Evolutionary conservation across 306 rosid species (phyloP), one percentile per base, ranked within the genome.

Genomic region (Dicorynia guianensis): DNA sequence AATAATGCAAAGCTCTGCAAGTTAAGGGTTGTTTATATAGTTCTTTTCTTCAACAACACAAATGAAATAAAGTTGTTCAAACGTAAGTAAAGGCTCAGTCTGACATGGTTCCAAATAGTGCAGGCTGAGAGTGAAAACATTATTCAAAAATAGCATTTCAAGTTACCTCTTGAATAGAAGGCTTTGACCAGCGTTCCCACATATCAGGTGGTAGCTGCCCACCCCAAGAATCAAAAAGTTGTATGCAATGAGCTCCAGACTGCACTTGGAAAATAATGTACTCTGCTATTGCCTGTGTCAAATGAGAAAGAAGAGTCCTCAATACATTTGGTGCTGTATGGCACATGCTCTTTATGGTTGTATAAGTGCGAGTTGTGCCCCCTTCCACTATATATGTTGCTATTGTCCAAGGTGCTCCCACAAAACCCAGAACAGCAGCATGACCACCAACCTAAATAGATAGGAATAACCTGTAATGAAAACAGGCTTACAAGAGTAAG

Each of bases 161-260:
- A 11, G 76, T 80, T 82, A 90, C 97, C 97, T 95, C 91, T 84
- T 87, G 80, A 78, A 95, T 92, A 63, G 87, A 95, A 49, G 99
- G 99, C 85, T 91, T 95, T 52, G 99, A 95, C 99, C 99, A 95
- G 63, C 75, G 68, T 46, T 95, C 99, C 99, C 99, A 95, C 97
- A 95, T 90, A 48, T 76, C 74, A 11, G 99, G 99, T 11, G 97
- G 88, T 76, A 92, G 85, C 76, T 95, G 99, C 66, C 99, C 99
- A 53, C 99, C 99, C 99, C 97, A 95, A 13, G 99, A 92, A 82
- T 92, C 99, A 82, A 95, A 95, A 85, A 92, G 90, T 76, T 92
- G 98, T 76, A 95, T 95, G 84, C 98, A 95, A 74, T 95, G 91
- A 67, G 97, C 98, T 75, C 98, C 98, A 65, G 97, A 89, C 42